Evolutionary conservation across 139 green algal species (phyloP), one percentile per base, ranked within the genome.

Genomic region (Chlorella sp.): DNA sequence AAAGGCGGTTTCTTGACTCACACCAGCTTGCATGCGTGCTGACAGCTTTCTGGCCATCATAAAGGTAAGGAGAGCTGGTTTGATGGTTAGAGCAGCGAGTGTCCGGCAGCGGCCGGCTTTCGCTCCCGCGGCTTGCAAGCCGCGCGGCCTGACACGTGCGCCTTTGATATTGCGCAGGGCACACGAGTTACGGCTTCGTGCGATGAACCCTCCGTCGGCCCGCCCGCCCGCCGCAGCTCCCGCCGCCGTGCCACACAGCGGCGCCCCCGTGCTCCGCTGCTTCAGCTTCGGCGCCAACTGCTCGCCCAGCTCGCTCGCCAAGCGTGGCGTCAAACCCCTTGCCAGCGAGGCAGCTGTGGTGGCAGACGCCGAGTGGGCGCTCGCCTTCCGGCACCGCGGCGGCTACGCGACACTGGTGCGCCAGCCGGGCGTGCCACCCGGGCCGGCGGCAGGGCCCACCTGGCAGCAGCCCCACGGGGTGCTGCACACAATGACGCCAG

Each of bases 271-370:
- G 26, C 5, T 79, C 5, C 81, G 30, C 61, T 91, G 79, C 78
- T 89, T 89, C 22, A 42, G 37, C 21, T 91, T 86, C 86, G 89
- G 89, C 15, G 89, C 89, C 14, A 89, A 89, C 68, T 83, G 89
- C 82, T 81, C 81, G 12, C 39, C 61, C 26, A 81, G 28, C n/a
- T 83, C 83, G 2, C 82, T 91, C 1, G 48, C 34, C 28, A 89
- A 85, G 68, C 81, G 89, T 0, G 89, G 89, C 30, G 80, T 91
- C 14, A 2, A 3, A 37, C 82, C 82, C 9, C 16, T 73, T 0
- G 28, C 32, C 68, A 83, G 87, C 87, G 30, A 81, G n/a, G n/a
- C 81, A 22, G 87, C 87, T 3, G 14, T 68, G 18, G 42, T 86
- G 1, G 30, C 32, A 11, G 64, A 90, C 3, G 36, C 26, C 19